Evolutionary conservation across 2,329 filamentous ascomycete genomes (phyloP).

Genomic region (Penicillium sp.): DNA sequence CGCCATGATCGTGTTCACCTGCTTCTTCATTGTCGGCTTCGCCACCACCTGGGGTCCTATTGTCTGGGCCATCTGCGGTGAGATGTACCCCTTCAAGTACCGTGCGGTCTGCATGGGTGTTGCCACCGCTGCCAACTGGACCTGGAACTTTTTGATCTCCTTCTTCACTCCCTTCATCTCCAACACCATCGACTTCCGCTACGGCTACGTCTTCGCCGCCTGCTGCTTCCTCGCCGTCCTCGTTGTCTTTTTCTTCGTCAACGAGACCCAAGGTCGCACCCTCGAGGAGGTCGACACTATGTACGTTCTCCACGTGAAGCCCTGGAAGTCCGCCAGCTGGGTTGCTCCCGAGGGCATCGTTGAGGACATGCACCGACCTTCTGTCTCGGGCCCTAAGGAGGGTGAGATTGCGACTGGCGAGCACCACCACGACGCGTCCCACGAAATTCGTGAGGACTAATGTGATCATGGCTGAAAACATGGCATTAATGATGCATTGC

Average conservation of each 20-base stretch:
- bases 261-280: slow-evolving; percentile 67
- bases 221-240: slow-evolving; percentile 64
- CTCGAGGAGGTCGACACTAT: slow-evolving; percentile 78
- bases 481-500: neutral
- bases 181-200: slow-evolving; percentile 65
- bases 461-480: slow-evolving; percentile 4
- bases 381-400: slow-evolving; percentile 15
- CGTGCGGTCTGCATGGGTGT: slow-evolving; percentile 74
- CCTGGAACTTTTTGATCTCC: slow-evolving; percentile 69
- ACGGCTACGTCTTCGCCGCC: slow-evolving; percentile 73
- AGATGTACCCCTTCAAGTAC: slow-evolving; percentile 46
- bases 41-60: slow-evolving; percentile 67
- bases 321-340: slow-evolving; percentile 59
- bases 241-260: slow-evolving; percentile 73
- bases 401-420: slow-evolving; percentile 19
- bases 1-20: slow-evolving; percentile 68
- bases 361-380: slow-evolving; percentile 26
- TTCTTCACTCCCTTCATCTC: slow-evolving; percentile 83
- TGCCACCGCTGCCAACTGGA: slow-evolving; percentile 74
- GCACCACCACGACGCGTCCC: slow-evolving; percentile 20
- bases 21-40: slow-evolving; percentile 71
- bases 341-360: slow-evolving; percentile 34
- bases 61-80: slow-evolving; percentile 45
- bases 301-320: slow-evolving; percentile 64
- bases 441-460: slow-evolving; percentile 13